Percentiles rank a stretch among this genome's conserved stretches.
Evolutionary conservation across 306 rosid species (phyloP).

Genomic region (Cicer chorassanicum): DNA sequence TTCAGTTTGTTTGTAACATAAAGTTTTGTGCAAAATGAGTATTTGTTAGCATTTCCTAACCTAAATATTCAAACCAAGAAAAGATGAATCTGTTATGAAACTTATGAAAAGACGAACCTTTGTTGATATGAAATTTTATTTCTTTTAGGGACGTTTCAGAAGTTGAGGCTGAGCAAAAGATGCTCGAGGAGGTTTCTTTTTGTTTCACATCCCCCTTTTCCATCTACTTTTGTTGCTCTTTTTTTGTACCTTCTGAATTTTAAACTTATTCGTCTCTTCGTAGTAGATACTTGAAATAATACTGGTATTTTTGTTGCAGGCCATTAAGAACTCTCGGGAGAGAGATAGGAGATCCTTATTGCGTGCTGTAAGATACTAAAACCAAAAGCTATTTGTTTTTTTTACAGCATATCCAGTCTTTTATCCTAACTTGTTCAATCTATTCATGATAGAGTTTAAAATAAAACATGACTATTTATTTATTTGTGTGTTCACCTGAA

Average conservation of each 20-base stretch:
- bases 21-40: conserved; percentile 22
- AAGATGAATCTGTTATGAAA: not conserved
- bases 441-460: not conserved
- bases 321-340: conserved; percentile 82
- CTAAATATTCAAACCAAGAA: not conserved
- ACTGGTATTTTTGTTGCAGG: conserved; percentile 55
- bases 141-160: conserved; percentile 68
- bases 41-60: conserved; percentile 7
- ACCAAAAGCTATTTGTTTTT: not conserved
- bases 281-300: conserved; percentile 29
- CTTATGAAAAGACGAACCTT: not conserved
- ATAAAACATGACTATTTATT: not conserved
- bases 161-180: conserved; percentile 88
- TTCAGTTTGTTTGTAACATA: conserved; percentile 36
- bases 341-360: conserved; percentile 77
- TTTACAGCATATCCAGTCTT: not conserved
- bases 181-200: conserved; percentile 76
- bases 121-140: conserved; percentile 17
- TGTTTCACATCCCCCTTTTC: not conserved
- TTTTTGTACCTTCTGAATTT: conserved; percentile 24
- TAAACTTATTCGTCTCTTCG: conserved; percentile 12
- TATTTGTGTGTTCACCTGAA: not conserved
- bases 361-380: conserved; percentile 72
- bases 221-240: not conserved
- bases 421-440: conserved; percentile 8